Conservation (phyloP, 2,329 filamentous ascomycete species). For the Trichophyton schoenleinii region DNA sequence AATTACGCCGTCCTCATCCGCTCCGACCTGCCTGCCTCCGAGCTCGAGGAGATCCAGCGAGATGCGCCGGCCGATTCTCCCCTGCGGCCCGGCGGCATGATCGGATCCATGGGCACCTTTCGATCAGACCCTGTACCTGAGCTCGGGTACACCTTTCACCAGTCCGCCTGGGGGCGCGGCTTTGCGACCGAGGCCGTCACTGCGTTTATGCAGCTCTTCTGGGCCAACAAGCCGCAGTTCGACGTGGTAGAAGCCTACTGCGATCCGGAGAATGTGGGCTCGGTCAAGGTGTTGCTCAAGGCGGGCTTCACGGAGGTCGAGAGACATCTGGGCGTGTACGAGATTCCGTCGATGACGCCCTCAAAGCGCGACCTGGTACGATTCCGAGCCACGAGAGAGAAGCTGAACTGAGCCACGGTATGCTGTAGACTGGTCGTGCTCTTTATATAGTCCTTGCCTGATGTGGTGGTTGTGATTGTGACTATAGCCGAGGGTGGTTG, state of each 20-base stretch:
- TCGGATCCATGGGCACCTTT: not conserved
- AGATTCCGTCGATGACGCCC: not conserved
- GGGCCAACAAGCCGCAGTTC: not conserved
- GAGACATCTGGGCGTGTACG: not conserved
- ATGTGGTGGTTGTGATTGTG: too few species aligned
- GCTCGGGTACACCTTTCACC: not conserved
- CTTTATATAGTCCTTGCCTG: too few species aligned
- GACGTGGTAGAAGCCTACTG: not conserved
- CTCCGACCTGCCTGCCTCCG: not conserved
- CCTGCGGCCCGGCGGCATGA: not conserved
- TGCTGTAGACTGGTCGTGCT: not conserved
- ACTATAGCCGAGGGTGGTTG: too few species aligned
- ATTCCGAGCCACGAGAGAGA: not conserved
- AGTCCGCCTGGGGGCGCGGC: not conserved
- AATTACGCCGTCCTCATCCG: not conserved
- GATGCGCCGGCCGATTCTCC: not conserved
- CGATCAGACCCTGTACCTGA: not conserved
- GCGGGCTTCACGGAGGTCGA: not conserved
- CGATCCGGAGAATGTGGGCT: not conserved
- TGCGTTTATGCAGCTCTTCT: not conserved
- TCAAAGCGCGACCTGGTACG: not conserved
- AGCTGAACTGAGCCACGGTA: not conserved
- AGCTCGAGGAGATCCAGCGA: not conserved
- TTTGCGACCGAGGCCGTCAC: conserved; percentile 2
- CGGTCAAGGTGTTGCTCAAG: not conserved